Base-by-base conservation (phyloP, 106 monocot genomes). In the Ottelia alismoides region DNA sequence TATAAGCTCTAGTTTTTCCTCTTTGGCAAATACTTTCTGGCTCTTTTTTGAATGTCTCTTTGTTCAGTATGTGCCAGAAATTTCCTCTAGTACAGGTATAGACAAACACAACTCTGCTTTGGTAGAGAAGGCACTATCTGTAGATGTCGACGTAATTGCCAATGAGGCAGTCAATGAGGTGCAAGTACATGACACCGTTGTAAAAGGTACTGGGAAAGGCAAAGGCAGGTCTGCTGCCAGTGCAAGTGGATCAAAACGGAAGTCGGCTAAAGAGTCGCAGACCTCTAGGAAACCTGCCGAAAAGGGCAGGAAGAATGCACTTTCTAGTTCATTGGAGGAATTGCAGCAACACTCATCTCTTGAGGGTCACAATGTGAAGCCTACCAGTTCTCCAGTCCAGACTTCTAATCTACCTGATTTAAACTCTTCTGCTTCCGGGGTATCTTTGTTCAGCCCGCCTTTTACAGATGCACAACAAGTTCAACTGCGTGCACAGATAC, bases 401-500 rank as follows among this genome's bases (percentile, higher is more conserved):
- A 51, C 61, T 66, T 79, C 76, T 60, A 62, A 60, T 29, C 35
- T 80, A 32, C 72, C 87, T 48, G 87, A 83, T 70, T 59, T 77
- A 55, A 80, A 70, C 61, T n/a, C n/a, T n/a, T 10, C 67, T 58
- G 79, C 74, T 52, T 30, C 62, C 55, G 69, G 65, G 22, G 30
- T 71, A 25, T 57, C 70, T 43, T 54, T 72, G 30, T 68, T 73
- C 58, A 70, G 74, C 52, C 83, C 80, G 30, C 87, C 87, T 58
- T 93, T 93, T 53, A 84, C 87, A 47, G 84, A 93, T 69, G 17
- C 58, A 51, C 93, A 93, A 45, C 93, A 93, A 77, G 74, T 93
- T 2, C 93, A 93, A 70, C 31, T 93, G 49, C 80, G 87, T 52
- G 93, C 93, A 51, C 93, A 93, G 62, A 93, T 93, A 49, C 78